Evolutionary conservation across 805 yeast species (phyloP).

Genomic region (Wickerhamomyces mucosus): DNA sequence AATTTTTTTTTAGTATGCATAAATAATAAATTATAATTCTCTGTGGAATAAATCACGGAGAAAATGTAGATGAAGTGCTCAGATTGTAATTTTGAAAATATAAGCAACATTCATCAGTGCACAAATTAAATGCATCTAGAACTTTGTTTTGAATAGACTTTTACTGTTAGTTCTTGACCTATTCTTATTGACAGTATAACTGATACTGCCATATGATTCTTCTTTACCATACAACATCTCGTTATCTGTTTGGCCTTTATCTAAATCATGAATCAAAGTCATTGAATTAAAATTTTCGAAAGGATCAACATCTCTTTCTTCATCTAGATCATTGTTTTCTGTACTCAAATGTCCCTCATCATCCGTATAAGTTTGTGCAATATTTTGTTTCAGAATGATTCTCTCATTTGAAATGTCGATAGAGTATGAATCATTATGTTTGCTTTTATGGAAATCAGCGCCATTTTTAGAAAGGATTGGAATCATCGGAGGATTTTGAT

Average conservation of each 20-base stretch:
- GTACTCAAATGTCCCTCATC: constrained; percentile 2
- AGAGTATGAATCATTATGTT: constrained; percentile 13
- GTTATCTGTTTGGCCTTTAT: constrained; percentile 29
- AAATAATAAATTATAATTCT: too few relatives aligned
- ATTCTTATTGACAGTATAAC: constrained; percentile 27
- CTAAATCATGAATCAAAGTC: constrained; percentile 69
- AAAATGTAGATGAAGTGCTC: too few relatives aligned
- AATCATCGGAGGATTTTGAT: constrained; percentile 91
- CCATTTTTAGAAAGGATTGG: constrained; percentile 60
- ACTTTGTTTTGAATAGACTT: constrained; percentile 21
- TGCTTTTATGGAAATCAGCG: constrained; percentile 36
- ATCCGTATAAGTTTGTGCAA: constrained; percentile 4
- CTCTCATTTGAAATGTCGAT: constrained; percentile 22
- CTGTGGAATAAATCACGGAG: too few relatives aligned
- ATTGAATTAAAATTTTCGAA: constrained; percentile 80
- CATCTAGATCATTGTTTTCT: constrained; percentile 12
- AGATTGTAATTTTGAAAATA: too few relatives aligned
- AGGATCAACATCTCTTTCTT: constrained; percentile 44
- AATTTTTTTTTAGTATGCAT: too few relatives aligned
- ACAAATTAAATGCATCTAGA: constrained; percentile 3
- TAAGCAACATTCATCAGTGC: neutral
- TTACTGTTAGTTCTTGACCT: constrained; percentile 31
- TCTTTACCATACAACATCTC: constrained; percentile 38
- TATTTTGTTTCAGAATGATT: too few relatives aligned
- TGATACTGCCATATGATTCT: constrained; percentile 30